These are phyloP conservation scores for Fusarium gaditjirri DNA, from an alignment of 2,329 filamentous ascomycete species.

Conservation along the genomic window DNA sequence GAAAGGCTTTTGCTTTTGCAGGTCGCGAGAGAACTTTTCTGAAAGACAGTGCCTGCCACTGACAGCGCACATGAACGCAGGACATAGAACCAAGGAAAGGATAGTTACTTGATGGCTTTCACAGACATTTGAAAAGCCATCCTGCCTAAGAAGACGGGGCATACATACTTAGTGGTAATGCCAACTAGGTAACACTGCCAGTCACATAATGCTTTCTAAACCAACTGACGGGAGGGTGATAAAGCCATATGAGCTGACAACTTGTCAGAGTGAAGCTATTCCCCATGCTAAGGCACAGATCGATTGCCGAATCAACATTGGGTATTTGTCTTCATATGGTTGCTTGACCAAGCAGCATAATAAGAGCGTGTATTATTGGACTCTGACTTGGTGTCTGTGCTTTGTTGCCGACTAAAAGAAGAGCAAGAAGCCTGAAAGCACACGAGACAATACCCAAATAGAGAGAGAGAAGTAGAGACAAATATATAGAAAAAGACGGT, in stretches of 20 bases:
- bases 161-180: neutral
- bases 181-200: neutral
- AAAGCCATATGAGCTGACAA: neutral
- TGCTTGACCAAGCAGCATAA: neutral
- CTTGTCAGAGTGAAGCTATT: neutral
- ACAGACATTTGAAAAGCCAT: neutral
- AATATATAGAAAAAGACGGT: conserved; percentile 14
- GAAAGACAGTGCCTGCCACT: conserved; percentile 1
- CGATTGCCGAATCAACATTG: neutral
- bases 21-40: neutral
- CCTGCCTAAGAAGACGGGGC: too few relatives aligned
- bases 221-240: neutral
- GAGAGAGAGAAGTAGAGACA: neutral
- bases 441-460: neutral
- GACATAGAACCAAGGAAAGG: neutral
- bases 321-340: neutral
- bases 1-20: neutral
- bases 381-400: neutral
- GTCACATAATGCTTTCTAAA: neutral
- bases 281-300: neutral
- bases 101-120: neutral
- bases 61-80: conserved; percentile 9
- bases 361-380: neutral
- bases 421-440: neutral
- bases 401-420: neutral